A percentile compares a stretch with the other conserved stretches of the same genome.
Conservation (phyloP, 768 basidiomycete genomes). For the Tricholomella constricta region DNA sequence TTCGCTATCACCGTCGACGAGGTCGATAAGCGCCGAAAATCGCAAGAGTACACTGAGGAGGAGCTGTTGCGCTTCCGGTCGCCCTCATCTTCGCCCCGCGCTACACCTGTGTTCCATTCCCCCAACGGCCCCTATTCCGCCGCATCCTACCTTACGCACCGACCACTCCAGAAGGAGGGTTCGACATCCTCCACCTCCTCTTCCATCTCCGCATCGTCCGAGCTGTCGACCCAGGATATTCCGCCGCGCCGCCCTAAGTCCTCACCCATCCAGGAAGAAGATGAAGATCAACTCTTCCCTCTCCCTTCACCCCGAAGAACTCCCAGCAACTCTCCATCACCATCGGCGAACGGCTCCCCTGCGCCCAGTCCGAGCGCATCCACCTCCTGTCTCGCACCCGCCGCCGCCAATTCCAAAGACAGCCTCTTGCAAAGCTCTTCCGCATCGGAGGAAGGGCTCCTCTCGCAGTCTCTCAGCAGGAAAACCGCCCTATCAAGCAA, state of each 20-base stretch:
- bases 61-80: conserved; percentile 17
- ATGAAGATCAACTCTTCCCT: conserved; percentile 58
- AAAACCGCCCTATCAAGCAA: conserved; percentile 7
- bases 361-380: conserved; percentile 19
- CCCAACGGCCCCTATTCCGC: conserved; percentile 17
- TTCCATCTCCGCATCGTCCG: conserved; percentile 11
- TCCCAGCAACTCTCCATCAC: conserved; percentile 41
- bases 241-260: conserved; percentile 23
- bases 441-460: conserved; percentile 13
- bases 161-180: conserved; percentile 1
- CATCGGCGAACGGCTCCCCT: conserved; percentile 22
- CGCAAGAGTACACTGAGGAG: conserved; percentile 35
- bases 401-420: conserved; percentile 7
- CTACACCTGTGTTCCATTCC: conserved; percentile 15
- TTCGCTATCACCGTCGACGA: conserved; percentile 61
- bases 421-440: background rate
- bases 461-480: conserved; percentile 15
- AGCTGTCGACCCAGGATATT: conserved; percentile 10
- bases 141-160: conserved; percentile 1
- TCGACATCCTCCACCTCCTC: conserved; percentile 12
- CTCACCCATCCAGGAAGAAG: conserved; percentile 53
- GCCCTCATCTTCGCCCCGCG: conserved; percentile 8
- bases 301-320: conserved; percentile 61
- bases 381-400: conserved; percentile 11
- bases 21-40: conserved; percentile 57